Conservation (phyloP, 1,284 basidiomycete genomes). For the Mycena sp. region DNA sequence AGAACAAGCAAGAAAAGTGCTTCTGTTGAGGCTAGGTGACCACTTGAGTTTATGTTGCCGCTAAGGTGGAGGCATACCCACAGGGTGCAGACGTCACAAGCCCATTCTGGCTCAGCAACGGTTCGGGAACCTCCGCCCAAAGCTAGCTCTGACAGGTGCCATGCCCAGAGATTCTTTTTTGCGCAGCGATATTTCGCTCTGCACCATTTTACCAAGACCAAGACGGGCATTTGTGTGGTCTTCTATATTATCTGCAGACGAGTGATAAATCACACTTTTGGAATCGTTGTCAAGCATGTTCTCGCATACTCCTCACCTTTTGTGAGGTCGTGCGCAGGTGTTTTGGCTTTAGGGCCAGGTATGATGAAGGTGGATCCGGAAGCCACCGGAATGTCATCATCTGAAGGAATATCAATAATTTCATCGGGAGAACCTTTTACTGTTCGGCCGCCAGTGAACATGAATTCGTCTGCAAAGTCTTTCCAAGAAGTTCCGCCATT, state of each 20-base stretch:
- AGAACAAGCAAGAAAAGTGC: slow-evolving; percentile 10
- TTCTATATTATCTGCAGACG: too few species aligned
- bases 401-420: slow-evolving; percentile 22
- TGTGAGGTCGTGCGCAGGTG: slow-evolving; percentile 7
- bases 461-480: slow-evolving; percentile 59
- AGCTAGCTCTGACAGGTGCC: slow-evolving; percentile 40
- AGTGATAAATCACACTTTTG: too few species aligned
- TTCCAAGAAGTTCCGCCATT: slow-evolving; percentile 50
- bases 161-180: slow-evolving; percentile 59
- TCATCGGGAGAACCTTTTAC: neutral
- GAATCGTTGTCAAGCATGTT: too few species aligned
- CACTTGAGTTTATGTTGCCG: neutral
- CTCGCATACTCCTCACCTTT: neutral
- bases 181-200: slow-evolving; percentile 55
- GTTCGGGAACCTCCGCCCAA: neutral
- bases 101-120: slow-evolving; percentile 18
- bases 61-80: slow-evolving; percentile 1
- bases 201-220: slow-evolving; percentile 50
- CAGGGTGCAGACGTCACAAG: slow-evolving; percentile 24
- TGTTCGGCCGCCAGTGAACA: slow-evolving; percentile 41
- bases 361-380: slow-evolving; percentile 44
- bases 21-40: slow-evolving; percentile 7
- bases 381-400: slow-evolving; percentile 40
- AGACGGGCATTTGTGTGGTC: slow-evolving; percentile 18
- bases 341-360: slow-evolving; percentile 27